Conservation (phyloP, 208 protist species). For the Plasmodiophora brassicae region DNA sequence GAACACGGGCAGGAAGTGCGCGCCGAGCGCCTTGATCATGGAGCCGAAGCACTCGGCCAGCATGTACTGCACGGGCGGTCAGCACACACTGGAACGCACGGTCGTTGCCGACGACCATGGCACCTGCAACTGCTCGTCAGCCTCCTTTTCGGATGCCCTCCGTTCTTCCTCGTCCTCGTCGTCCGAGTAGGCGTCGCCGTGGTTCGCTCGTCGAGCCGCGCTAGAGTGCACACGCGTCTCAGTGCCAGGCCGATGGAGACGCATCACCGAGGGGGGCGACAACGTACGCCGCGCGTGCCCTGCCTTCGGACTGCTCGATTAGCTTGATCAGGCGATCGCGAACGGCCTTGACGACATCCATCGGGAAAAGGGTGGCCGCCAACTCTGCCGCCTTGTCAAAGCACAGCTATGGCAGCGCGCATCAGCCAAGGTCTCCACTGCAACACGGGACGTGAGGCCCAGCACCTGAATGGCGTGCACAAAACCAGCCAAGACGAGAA, state of each 20-base stretch:
- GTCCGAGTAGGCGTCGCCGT: not conserved
- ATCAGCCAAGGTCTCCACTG: no score
- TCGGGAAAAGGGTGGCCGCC: not conserved
- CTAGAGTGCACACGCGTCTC: not conserved
- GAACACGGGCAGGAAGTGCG: constrained; percentile 2
- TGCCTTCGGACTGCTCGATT: not conserved
- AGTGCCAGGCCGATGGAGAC: not conserved
- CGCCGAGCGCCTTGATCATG: not conserved
- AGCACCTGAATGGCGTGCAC: not conserved
- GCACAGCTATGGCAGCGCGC: no score
- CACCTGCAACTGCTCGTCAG: constrained; percentile 14
- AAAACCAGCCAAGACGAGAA: not conserved
- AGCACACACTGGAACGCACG: no score
- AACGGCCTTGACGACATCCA: not conserved
- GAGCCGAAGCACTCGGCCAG: constrained; percentile 23
- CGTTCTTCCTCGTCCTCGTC: not conserved
- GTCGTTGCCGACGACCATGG: no score
- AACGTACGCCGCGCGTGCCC: not conserved
- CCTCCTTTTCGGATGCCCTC: not conserved
- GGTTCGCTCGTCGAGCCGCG: not conserved
- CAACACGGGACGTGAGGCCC: no score
- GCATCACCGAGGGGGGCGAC: not conserved
- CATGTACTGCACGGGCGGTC: not conserved
- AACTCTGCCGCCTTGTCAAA: not conserved
- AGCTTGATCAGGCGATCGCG: not conserved